These are phyloP conservation scores for Solioccasus polychromus DNA, from an alignment of 768 basidiomycete genomes.

Conservation along the genomic window DNA sequence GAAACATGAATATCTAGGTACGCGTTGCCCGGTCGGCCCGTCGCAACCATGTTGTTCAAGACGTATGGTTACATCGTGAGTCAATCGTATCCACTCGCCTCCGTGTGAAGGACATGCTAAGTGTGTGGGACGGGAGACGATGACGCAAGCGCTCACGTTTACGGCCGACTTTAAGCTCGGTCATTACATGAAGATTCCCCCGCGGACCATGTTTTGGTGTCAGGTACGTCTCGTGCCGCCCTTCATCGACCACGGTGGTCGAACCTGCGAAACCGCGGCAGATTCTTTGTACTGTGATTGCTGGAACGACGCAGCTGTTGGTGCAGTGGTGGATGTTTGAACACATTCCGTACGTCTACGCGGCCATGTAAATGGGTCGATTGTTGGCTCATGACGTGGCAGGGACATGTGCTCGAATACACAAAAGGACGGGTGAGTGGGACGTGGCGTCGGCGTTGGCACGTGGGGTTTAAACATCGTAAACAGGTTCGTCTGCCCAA, in stretches of 20 bases:
- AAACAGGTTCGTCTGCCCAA: slow-evolving; percentile 46
- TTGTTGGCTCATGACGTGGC: slow-evolving; percentile 1
- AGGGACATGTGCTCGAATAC: slow-evolving; percentile 46
- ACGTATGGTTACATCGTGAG: slow-evolving; percentile 69
- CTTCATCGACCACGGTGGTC: too few relatives aligned
- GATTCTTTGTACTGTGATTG: slow-evolving; percentile 61
- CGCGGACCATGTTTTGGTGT: slow-evolving; percentile 66
- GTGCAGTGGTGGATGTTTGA: slow-evolving; percentile 75
- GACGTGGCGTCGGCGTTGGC: too few relatives aligned
- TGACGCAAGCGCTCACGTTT: slow-evolving; percentile 57
- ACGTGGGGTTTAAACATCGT: neutral
- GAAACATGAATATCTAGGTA: too few relatives aligned
- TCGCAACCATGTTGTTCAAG: slow-evolving; percentile 88
- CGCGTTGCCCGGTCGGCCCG: slow-evolving; percentile 69
- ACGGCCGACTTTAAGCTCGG: slow-evolving; percentile 78
- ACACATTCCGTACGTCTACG: slow-evolving; percentile 46
- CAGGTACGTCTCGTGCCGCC: too few relatives aligned
- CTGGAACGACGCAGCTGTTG: slow-evolving; percentile 71
- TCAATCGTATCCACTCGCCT: neutral
- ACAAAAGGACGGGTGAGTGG: slow-evolving; percentile 39
- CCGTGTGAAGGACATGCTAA: neutral
- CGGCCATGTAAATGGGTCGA: neutral
- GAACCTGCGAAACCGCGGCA: slow-evolving; percentile 22
- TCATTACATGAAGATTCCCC: slow-evolving; percentile 63
- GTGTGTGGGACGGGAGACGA: slow-evolving; percentile 16